phyloP scores from a whole-genome alignment of 2,329 filamentous ascomycete species.

The Fusarium nelsonii region DNA sequence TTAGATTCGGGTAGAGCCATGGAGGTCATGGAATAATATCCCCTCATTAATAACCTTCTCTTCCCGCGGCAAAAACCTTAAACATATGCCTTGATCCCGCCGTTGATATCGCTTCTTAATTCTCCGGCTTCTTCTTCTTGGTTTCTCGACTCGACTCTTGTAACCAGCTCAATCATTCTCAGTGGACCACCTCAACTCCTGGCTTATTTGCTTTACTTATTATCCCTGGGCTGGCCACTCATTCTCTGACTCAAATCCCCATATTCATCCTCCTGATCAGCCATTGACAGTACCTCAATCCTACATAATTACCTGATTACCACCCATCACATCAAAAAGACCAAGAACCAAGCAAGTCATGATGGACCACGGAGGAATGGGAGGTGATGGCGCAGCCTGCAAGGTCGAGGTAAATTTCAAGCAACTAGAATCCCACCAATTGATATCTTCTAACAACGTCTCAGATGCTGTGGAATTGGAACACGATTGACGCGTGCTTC shows the following conservation, averaged over 20 bases:
- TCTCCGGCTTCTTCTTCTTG: constrained; percentile 14
- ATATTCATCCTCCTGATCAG: neutral
- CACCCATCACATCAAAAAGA: neutral
- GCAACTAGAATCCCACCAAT: neutral
- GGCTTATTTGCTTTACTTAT: constrained; percentile 19
- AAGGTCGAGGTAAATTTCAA: constrained; percentile 49
- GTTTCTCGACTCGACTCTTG: constrained; percentile 18
- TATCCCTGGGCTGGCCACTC: constrained; percentile 14
- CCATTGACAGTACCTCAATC: constrained; percentile 1
- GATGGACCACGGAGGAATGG: constrained; percentile 40
- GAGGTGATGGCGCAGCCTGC: constrained; percentile 44
- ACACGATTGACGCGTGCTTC: constrained; percentile 79
- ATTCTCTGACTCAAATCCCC: neutral
- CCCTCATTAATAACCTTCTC: constrained; percentile 24
- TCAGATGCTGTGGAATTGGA: constrained; percentile 85
- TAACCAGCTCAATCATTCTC: constrained; percentile 46
- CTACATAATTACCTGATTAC: neutral
- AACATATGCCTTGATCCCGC: neutral
- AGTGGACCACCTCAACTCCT: constrained; percentile 25
- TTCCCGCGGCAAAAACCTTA: constrained; percentile 14
- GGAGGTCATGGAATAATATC: constrained; percentile 12
- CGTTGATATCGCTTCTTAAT: constrained; percentile 20
- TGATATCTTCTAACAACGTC: constrained; percentile 6
- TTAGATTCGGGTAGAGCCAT: constrained; percentile 4
- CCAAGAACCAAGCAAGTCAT: neutral